Base-by-base conservation (phyloP, 306 rosid genomes). In the Fragaria vesca region DNA sequence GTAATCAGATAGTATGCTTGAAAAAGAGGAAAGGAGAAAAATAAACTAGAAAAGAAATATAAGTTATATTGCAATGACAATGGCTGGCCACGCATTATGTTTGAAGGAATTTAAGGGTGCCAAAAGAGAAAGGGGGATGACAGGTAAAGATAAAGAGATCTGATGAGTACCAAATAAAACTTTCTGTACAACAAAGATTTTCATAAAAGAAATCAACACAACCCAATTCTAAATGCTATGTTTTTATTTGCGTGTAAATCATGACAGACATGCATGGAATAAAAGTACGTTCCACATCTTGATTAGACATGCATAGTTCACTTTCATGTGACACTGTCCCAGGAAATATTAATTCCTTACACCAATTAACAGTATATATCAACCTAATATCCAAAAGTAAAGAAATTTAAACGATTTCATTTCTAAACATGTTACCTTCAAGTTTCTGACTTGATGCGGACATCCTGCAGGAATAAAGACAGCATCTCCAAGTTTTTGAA, bases 401-500 rank as follows among this genome's bases (percentile, higher is more conserved):
- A 30, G 3, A 13, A 28, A 28, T 12, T 1, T 0, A 28, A 61
- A 28, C 40, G 2, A 61, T 5, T 61, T 61, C 20, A 61, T 28
- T 61, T 8, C 0, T 12, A 13, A 60, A 11, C 11, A 51, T 51
- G 18, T 76, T 84, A 87, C 90, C 88, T 82, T 82, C 71, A 82
- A 73, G 75, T 87, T 87, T 67, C 90, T 66, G 54, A 84, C 88
- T 87, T 87, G 90, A 80, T 87, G 85, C 28, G 90, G 90, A 77
- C 90, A 87, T 66, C 90, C 88, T 13, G 90, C 90, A 71, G 90
- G 88, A 69, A 87, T 79, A 50, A 87, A 84, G 78, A 87, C 88
- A 24, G 88, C 90, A 58, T 84, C 90, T 62, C 90, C 90, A 57
- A 81, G 85, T 42, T 87, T 82, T 75, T 87, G 88, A 69, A 84